Percentiles rank a stretch among this genome's conserved stretches.
phyloP scores from a whole-genome alignment of 73 alveolate species.

The Paramecium biaurelia region DNA sequence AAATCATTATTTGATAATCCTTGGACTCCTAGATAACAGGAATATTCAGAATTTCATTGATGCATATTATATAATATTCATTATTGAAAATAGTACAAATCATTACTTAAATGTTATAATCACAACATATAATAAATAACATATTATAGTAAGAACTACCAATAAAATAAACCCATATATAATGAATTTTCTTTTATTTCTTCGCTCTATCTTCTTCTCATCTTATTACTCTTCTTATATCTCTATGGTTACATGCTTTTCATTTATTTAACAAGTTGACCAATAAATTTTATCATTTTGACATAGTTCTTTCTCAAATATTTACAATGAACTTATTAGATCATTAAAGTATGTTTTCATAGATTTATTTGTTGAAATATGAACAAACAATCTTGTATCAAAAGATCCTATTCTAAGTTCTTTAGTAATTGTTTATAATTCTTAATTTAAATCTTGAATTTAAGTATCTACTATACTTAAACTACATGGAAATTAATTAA shows the following conservation, averaged over 20 bases:
- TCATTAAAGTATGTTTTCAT: not conserved
- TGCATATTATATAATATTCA: not conserved
- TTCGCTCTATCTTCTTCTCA: not conserved
- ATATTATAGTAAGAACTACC: not conserved
- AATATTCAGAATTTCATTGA: conserved; percentile 7
- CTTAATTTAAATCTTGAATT: not conserved
- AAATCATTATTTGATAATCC: not conserved
- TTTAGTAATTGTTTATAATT: not conserved
- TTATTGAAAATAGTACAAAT: not conserved
- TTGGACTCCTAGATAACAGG: not conserved
- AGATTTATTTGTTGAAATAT: not conserved
- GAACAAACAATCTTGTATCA: not conserved
- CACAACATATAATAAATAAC: not conserved
- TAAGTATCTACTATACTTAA: not conserved
- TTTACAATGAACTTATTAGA: not conserved
- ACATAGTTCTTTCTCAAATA: not conserved
- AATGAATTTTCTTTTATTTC: not conserved
- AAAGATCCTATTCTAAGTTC: not conserved
- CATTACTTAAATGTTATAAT: not conserved
- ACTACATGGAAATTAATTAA: conserved; percentile 1
- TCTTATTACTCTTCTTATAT: not conserved
- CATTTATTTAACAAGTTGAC: not conserved
- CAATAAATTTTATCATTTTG: not conserved
- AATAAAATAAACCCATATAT: not conserved
- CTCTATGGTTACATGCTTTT: not conserved